Conservation (phyloP, 495 filamentous ascomycete species). For the Hypoxylon rickii region DNA sequence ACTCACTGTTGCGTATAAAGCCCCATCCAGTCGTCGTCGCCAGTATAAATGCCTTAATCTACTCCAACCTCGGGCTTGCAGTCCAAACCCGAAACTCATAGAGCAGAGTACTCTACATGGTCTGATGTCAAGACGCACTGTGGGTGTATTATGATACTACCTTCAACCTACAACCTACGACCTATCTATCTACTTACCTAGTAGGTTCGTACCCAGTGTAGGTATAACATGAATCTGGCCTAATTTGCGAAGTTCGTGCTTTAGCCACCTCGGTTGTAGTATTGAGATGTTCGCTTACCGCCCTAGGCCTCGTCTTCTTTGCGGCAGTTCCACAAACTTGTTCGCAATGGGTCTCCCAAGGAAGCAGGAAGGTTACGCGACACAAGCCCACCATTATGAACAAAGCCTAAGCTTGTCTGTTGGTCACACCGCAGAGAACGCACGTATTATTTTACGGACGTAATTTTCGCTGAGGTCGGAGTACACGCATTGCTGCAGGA, state of each 20-base stretch:
- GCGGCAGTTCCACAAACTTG: background rate
- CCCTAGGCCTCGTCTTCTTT: background rate
- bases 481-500: slow-evolving; percentile 43
- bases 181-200: background rate
- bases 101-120: background rate
- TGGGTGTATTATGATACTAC: background rate
- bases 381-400: slow-evolving; percentile 15
- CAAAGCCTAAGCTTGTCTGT: slow-evolving; percentile 21
- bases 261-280: background rate
- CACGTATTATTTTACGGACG: slow-evolving; percentile 38
- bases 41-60: slow-evolving; percentile 1
- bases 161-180: background rate
- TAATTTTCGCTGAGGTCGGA: slow-evolving; percentile 36
- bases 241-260: no score
- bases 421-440: slow-evolving; percentile 30
- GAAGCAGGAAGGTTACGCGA: slow-evolving; percentile 1
- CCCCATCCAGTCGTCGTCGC: background rate
- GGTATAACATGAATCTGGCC: no score
- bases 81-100: slow-evolving; percentile 1
- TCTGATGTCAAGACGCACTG: background rate
- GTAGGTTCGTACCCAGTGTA: no score
- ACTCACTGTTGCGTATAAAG: slow-evolving; percentile 17
- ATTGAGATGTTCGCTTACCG: background rate
- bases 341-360: slow-evolving; percentile 1
- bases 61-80: slow-evolving; percentile 1